These are phyloP conservation scores for Linum usitatissimum DNA, from an alignment of 345 rosid genomes.

Conservation along the genomic window DNA sequence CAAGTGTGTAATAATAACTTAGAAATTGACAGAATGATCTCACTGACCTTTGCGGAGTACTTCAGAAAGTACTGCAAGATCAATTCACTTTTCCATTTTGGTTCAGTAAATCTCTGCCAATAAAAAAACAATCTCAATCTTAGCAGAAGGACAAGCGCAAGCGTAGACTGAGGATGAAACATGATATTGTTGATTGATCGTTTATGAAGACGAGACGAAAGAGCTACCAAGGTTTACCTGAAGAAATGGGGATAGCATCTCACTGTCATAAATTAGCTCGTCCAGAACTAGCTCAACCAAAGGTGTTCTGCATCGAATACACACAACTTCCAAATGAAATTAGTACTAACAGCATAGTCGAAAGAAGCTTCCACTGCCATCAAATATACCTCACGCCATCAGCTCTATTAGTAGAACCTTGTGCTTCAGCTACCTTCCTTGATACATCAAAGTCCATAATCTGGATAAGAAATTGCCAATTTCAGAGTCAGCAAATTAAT, in stretches of 20 bases:
- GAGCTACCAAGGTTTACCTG: slow-evolving; percentile 29
- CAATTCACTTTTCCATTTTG: slow-evolving; percentile 79
- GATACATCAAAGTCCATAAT: slow-evolving; percentile 71
- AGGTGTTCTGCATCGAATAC: slow-evolving; percentile 51
- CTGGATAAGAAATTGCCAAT: slow-evolving; percentile 15
- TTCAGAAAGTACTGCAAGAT: slow-evolving; percentile 52
- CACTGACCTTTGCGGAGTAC: slow-evolving; percentile 50
- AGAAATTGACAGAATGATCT: background rate
- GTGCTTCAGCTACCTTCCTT: slow-evolving; percentile 51
- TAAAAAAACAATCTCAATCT: background rate
- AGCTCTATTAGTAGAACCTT: slow-evolving; percentile 52
- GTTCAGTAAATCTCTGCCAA: slow-evolving; percentile 49
- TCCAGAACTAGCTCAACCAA: slow-evolving; percentile 60
- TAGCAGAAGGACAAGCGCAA: no score
- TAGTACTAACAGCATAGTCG: background rate
- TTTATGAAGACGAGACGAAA: background rate
- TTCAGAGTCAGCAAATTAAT: slow-evolving; percentile 7
- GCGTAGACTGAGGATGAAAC: no score
- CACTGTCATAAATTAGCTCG: slow-evolving; percentile 49
- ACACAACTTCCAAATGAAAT: background rate
- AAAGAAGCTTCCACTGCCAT: slow-evolving; percentile 8
- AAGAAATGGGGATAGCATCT: slow-evolving; percentile 46
- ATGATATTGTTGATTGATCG: background rate
- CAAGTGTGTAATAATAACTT: background rate
- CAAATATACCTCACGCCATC: slow-evolving; percentile 61